Evolutionary conservation across 495 filamentous ascomycete species (phyloP), one percentile per base, ranked within the genome.

Genomic region (Penicillium malachiteum): DNA sequence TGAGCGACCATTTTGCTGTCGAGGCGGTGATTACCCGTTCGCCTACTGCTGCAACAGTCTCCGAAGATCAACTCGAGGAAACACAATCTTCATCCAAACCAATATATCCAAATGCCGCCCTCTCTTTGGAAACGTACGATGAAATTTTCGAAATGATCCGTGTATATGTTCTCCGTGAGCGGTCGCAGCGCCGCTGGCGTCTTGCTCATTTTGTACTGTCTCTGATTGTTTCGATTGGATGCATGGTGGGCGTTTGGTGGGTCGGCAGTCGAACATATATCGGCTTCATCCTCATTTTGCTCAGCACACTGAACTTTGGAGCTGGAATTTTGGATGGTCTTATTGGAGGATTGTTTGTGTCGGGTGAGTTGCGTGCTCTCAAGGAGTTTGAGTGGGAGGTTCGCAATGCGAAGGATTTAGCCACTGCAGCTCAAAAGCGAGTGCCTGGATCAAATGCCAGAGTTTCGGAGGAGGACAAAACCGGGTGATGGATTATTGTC

Each of bases 351-450:
- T 63, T 97, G 32, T 97, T 97, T 62, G 85, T 96, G 58, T 84
- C 85, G 11, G 83, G 82, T 59, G 94, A 98, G 73, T 57, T 96
- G 55, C 77, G 90, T 55, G 85, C 90, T 12, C 72, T 98, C n/a
- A 87, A 84, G 61, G 94, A 97, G 74, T 97, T 97, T 72, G 85
- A 94, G 63, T 96, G 91, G 87, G 95, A 98, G 75, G 86, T 98
- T 12, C 71, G 73, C 48, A 94, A 88, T 72, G 87, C 87, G 34
- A 84, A 71, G 56, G 65, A 63, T 26, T 39, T 76, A 39, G 64
- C 67, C 10, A 53, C 66, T 52, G 58, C 50, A 52, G 57, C 60
- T 8, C 63, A 63, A 52, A 42, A 48, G 59, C 43, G 68, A 50
- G 33, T 14, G 16, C 46, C 26, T n/a, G 32, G 10, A 10, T 48